Conservation (phyloP, 2,329 filamentous ascomycete genomes). For the Beauveria rudraprayagi region DNA sequence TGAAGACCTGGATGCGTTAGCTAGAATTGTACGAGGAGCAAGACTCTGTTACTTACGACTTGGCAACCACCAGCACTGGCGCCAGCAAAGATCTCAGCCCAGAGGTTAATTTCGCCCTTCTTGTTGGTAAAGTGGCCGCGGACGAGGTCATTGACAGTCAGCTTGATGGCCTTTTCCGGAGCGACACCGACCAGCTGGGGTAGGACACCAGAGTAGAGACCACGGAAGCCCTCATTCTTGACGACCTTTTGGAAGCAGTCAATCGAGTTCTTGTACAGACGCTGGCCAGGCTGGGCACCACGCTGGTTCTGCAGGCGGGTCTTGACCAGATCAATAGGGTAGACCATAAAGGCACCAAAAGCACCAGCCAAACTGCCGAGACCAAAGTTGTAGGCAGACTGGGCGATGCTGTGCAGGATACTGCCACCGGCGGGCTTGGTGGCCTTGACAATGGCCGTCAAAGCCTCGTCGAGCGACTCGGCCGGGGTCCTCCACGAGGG, state of each 20-base stretch:
- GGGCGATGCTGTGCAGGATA: slow-evolving; percentile 49
- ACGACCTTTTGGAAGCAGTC: slow-evolving; percentile 94
- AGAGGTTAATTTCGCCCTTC: slow-evolving; percentile 62
- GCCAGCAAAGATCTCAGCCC: slow-evolving; percentile 76
- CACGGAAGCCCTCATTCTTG: slow-evolving; percentile 80
- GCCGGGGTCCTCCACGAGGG: slow-evolving; percentile 72
- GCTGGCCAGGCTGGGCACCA: slow-evolving; percentile 69
- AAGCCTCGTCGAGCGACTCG: slow-evolving; percentile 41
- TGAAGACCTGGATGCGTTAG: slow-evolving; percentile 62
- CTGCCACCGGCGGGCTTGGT: slow-evolving; percentile 17
- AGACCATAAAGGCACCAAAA: slow-evolving; percentile 98
- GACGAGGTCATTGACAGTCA: slow-evolving; percentile 94
- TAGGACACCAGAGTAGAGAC: slow-evolving; percentile 88
- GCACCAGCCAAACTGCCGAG: slow-evolving; percentile 87
- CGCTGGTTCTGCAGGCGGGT: slow-evolving; percentile 98
- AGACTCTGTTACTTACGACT: slow-evolving; percentile 61
- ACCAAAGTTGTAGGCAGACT: slow-evolving; percentile 82
- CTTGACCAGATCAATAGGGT: slow-evolving; percentile 97
- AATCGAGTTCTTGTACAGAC: slow-evolving; percentile 92
- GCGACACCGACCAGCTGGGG: slow-evolving; percentile 95
- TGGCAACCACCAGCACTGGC: slow-evolving; percentile 87
- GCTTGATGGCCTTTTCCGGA: slow-evolving; percentile 98
- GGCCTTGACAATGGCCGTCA: slow-evolving; percentile 30
- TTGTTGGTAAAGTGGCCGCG: slow-evolving; percentile 68
- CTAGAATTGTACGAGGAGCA: background rate